These are phyloP conservation scores for Sherardia arvensis DNA, from an alignment of 257 asterid genomes.

Conservation along the genomic window DNA sequence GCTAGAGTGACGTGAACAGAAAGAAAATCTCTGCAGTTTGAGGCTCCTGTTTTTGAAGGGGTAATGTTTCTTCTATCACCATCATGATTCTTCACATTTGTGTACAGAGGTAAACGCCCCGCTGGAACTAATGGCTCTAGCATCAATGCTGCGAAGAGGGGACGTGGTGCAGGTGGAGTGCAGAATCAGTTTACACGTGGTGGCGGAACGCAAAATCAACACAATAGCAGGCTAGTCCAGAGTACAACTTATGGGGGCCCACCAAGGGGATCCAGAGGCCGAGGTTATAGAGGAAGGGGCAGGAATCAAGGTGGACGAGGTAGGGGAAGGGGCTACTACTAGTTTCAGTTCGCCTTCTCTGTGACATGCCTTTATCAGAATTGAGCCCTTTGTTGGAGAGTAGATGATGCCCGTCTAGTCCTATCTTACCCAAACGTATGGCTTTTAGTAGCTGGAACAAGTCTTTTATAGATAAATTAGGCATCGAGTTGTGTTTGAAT, in stretches of 20 bases:
- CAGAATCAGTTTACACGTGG: slow-evolving; percentile 24
- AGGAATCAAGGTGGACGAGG: slow-evolving; percentile 34
- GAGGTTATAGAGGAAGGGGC: slow-evolving; percentile 39
- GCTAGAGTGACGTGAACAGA: neutral
- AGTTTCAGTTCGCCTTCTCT: neutral
- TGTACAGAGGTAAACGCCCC: slow-evolving; percentile 58
- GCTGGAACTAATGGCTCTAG: slow-evolving; percentile 36
- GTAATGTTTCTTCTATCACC: neutral
- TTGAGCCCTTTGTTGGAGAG: neutral
- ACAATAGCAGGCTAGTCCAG: slow-evolving; percentile 26
- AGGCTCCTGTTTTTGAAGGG: neutral
- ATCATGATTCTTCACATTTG: neutral
- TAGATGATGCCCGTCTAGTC: neutral
- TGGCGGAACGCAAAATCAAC: neutral
- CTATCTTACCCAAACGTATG: neutral
- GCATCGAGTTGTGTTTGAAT: neutral
- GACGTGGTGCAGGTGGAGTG: slow-evolving; percentile 47
- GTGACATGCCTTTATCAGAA: neutral
- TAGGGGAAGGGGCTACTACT: slow-evolving; percentile 42
- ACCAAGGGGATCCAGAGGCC: slow-evolving; percentile 34
- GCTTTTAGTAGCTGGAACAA: neutral
- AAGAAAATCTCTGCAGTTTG: neutral
- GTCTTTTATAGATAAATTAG: neutral
- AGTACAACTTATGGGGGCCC: slow-evolving; percentile 44
- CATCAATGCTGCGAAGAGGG: slow-evolving; percentile 39